Evolutionary conservation across 2,329 filamentous ascomycete species (phyloP).

Genomic region (Parasarocladium wereldwijsianum): DNA sequence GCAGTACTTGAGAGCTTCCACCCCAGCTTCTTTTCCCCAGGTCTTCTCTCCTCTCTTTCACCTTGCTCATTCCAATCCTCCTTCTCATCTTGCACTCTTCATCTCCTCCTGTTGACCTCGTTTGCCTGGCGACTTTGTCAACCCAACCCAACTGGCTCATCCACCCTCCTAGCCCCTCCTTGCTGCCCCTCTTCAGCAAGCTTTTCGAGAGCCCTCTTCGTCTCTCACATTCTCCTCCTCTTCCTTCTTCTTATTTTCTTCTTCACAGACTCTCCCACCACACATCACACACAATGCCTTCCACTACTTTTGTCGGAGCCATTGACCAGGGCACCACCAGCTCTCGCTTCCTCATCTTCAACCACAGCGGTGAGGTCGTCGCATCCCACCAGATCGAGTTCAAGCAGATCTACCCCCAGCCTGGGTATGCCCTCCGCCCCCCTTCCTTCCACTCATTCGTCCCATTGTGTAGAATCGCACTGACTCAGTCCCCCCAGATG

Average conservation of each 20-base stretch:
- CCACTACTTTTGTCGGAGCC: slow-evolving; percentile 48
- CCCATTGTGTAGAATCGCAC: slow-evolving; percentile 7
- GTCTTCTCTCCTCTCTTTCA: slow-evolving; percentile 3
- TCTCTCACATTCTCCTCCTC: slow-evolving; percentile 3
- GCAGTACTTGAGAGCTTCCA: slow-evolving; percentile 7
- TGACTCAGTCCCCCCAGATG: slow-evolving; percentile 36
- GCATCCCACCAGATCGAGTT: slow-evolving; percentile 66
- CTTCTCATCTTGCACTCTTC: too few species aligned
- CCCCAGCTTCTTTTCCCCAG: slow-evolving; percentile 3
- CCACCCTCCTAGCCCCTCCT: too few species aligned
- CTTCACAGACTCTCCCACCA: slow-evolving; percentile 2
- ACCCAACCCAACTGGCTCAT: too few species aligned
- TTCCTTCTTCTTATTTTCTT: slow-evolving; percentile 7
- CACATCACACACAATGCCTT: slow-evolving; percentile 16
- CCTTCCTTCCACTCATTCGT: background rate
- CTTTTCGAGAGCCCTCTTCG: slow-evolving; percentile 3
- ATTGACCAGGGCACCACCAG: slow-evolving; percentile 73
- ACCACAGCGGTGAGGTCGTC: slow-evolving; percentile 58
- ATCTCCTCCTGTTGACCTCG: too few species aligned
- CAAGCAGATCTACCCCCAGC: slow-evolving; percentile 57
- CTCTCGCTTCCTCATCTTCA: slow-evolving; percentile 75
- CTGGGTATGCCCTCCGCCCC: slow-evolving; percentile 42
- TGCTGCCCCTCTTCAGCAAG: slow-evolving; percentile 2
- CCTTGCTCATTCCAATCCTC: too few species aligned
- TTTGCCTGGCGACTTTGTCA: too few species aligned